These are phyloP conservation scores for Crithidia fasciculata DNA, from an alignment of 208 protist genomes.

Conservation along the genomic window DNA sequence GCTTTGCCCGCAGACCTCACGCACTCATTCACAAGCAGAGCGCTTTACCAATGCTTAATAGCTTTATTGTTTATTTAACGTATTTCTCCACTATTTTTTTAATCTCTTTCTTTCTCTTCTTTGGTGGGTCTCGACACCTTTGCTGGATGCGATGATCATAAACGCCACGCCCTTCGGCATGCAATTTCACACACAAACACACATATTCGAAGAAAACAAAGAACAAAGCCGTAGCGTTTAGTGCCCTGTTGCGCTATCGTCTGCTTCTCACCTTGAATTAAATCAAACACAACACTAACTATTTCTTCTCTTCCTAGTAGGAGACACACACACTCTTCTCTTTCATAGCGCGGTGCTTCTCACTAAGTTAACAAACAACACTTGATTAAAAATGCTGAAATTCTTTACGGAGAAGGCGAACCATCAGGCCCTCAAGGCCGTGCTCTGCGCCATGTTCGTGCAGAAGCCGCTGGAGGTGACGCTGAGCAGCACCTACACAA, in stretches of 20 bases:
- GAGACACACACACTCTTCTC: too few species aligned
- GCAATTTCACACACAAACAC: neutral
- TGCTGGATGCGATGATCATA: too few species aligned
- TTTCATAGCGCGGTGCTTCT: too few species aligned
- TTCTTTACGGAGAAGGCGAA: constrained; percentile 91
- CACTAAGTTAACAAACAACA: too few species aligned
- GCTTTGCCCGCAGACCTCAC: too few species aligned
- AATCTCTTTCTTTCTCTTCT: neutral
- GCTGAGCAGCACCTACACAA: constrained; percentile 69
- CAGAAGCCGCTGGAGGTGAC: constrained; percentile 67
- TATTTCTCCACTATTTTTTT: neutral
- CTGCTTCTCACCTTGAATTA: neutral
- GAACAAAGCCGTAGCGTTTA: neutral
- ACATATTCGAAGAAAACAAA: neutral
- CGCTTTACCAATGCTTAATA: too few species aligned
- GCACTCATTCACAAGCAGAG: too few species aligned
- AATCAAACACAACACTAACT: neutral
- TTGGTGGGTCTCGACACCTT: neutral
- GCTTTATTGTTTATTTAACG: too few species aligned
- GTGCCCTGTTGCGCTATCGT: neutral
- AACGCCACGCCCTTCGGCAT: neutral
- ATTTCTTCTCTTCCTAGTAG: too few species aligned
- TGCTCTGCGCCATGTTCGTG: constrained; percentile 65
- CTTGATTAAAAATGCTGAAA: constrained; percentile 29
- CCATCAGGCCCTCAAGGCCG: constrained; percentile 84